A percentile compares a stretch with the other conserved stretches of the same genome.
Conservation (phyloP, 1,139 yeast genomes). For the Pichia sp. region DNA sequence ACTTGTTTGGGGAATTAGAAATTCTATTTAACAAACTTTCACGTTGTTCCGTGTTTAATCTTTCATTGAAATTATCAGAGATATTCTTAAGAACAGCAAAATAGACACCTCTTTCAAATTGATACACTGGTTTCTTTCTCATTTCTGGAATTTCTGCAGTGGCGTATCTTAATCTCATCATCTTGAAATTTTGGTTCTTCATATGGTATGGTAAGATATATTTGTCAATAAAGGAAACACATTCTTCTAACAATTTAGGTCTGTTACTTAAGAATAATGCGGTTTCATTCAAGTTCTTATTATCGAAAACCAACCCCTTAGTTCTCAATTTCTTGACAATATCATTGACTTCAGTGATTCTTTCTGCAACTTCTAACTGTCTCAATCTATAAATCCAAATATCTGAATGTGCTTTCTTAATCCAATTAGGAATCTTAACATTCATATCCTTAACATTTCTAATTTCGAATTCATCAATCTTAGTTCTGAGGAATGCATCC, state of each 20-base stretch:
- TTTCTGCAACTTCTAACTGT: constrained; percentile 25
- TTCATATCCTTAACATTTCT: constrained; percentile 3
- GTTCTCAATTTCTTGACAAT: constrained; percentile 32
- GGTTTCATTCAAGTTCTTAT: constrained; percentile 39
- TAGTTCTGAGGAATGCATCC: constrained; percentile 7
- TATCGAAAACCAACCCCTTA: constrained; percentile 38
- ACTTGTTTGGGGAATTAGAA: constrained; percentile 15
- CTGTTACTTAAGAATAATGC: constrained; percentile 33
- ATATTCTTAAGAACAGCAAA: constrained; percentile 39
- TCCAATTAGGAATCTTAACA: constrained; percentile 22
- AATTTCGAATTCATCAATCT: constrained; percentile 20
- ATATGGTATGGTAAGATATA: constrained; percentile 38
- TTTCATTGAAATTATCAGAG: constrained; percentile 14
- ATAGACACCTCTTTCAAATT: constrained; percentile 44
- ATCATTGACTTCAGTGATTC: constrained; percentile 29
- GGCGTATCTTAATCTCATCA: constrained; percentile 23
- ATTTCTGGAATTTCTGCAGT: constrained; percentile 23
- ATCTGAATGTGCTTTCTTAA: constrained; percentile 23
- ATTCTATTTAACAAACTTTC: constrained; percentile 15
- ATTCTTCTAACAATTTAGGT: constrained; percentile 31
- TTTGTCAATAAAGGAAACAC: constrained; percentile 38
- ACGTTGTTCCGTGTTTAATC: constrained; percentile 13
- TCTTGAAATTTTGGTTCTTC: constrained; percentile 18
- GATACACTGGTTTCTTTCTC: constrained; percentile 23
- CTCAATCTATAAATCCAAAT: constrained; percentile 30